These are phyloP conservation scores for Xylariales sp. DNA, from an alignment of 2,329 filamentous ascomycete species.

Conservation along the genomic window DNA sequence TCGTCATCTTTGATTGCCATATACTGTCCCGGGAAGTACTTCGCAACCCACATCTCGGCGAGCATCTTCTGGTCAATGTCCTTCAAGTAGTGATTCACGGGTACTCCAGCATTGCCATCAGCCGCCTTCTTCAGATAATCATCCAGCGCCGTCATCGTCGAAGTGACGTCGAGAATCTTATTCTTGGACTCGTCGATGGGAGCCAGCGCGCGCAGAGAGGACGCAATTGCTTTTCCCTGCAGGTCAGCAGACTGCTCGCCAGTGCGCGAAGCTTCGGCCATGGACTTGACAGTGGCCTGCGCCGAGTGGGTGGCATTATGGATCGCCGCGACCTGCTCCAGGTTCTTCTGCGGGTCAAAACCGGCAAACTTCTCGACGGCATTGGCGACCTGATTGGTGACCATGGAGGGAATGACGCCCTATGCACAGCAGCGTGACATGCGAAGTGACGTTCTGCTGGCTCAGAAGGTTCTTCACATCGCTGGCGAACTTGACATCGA, in stretches of 20 bases:
- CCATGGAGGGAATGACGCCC: slow-evolving; percentile 12
- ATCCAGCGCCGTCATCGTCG: slow-evolving; percentile 14
- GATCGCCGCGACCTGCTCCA: slow-evolving; percentile 8
- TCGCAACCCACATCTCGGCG: slow-evolving; percentile 12
- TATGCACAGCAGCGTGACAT: slow-evolving; percentile 10
- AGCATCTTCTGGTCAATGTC: slow-evolving; percentile 12
- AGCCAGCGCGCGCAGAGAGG: slow-evolving; percentile 7
- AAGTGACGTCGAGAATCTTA: slow-evolving; percentile 14
- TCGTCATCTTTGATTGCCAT: slow-evolving; percentile 9
- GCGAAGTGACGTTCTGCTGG: slow-evolving; percentile 9
- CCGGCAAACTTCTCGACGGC: slow-evolving; percentile 10
- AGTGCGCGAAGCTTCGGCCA: slow-evolving; percentile 9
- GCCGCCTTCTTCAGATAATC: slow-evolving; percentile 14
- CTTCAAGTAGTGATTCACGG: slow-evolving; percentile 12
- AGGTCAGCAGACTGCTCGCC: slow-evolving; percentile 8
- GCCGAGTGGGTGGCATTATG: slow-evolving; percentile 9
- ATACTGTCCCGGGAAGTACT: slow-evolving; percentile 12
- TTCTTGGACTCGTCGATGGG: slow-evolving; percentile 12
- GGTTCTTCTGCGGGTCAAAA: slow-evolving; percentile 8
- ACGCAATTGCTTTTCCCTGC: slow-evolving; percentile 8
- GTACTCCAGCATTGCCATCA: slow-evolving; percentile 11
- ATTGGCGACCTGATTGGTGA: slow-evolving; percentile 10
- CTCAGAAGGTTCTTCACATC: slow-evolving; percentile 10
- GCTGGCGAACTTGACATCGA: slow-evolving; percentile 7
- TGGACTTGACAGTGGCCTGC: slow-evolving; percentile 7